Evolutionary conservation across 2,329 filamentous ascomycete genomes (phyloP).

Genomic region (Ascochyta rabiei): DNA sequence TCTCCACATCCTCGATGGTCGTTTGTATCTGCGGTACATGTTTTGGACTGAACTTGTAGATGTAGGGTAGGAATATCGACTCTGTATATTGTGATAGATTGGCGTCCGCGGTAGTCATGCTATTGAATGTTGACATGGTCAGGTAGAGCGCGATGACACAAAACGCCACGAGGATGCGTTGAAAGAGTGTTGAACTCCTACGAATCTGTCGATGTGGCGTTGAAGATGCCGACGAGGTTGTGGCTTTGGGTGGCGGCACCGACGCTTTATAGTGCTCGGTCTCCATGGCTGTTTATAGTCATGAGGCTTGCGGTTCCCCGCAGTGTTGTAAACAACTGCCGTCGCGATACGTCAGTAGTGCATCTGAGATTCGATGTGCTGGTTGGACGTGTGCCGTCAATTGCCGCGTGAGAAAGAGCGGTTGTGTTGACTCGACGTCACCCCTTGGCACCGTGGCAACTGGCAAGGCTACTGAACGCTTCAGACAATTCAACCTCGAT

Average conservation of each 20-base stretch:
- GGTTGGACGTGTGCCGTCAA: background rate
- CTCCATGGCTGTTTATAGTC: conserved; percentile 28
- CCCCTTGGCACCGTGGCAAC: background rate
- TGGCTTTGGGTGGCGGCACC: conserved; percentile 5
- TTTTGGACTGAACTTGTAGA: conserved; percentile 34
- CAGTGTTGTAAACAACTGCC: conserved; percentile 7
- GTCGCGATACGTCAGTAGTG: conserved; percentile 20
- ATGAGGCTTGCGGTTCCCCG: conserved; percentile 18
- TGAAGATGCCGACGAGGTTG: conserved; percentile 19
- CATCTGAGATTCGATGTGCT: conserved; percentile 10
- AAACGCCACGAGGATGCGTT: conserved; percentile 12
- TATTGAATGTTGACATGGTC: conserved; percentile 7
- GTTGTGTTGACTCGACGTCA: conserved; percentile 3
- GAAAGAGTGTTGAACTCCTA: conserved; percentile 32
- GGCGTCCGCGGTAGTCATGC: conserved; percentile 17
- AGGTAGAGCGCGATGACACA: conserved; percentile 11
- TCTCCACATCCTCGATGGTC: conserved; percentile 33
- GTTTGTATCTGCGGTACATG: conserved; percentile 35
- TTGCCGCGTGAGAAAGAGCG: background rate
- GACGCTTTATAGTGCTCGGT: conserved; percentile 25
- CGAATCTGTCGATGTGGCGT: conserved; percentile 12
- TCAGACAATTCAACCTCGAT: background rate
- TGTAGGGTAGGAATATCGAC: conserved; percentile 44
- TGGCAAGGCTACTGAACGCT: background rate
- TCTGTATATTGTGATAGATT: conserved; percentile 23